Conservation (phyloP, 768 basidiomycete species). For the Serendipita sp. region DNA sequence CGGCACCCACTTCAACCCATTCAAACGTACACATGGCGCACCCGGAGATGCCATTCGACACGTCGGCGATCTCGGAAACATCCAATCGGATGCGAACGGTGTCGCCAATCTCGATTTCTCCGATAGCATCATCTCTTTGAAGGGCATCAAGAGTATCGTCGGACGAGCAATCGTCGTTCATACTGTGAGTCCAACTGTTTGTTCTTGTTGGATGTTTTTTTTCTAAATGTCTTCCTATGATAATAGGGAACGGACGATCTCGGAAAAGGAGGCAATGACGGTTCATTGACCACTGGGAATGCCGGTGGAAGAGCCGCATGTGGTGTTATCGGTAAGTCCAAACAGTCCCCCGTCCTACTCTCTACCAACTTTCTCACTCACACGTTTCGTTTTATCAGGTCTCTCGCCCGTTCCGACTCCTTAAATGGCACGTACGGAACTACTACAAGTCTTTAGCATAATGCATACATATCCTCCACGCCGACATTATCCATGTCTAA, state of each 20-base stretch:
- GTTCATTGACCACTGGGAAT: conserved; percentile 64
- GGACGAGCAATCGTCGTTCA: conserved; percentile 66
- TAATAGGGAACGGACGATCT: conserved; percentile 59
- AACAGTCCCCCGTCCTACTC: background rate
- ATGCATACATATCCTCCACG: background rate
- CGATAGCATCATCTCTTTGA: conserved; percentile 46
- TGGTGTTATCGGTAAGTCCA: conserved; percentile 49
- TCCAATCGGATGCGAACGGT: conserved; percentile 42
- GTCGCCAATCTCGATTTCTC: conserved; percentile 39
- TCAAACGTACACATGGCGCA: conserved; percentile 45
- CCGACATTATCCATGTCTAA: background rate
- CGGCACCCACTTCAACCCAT: conserved; percentile 66
- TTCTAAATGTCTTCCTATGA: no score
- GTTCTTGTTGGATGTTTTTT: background rate
- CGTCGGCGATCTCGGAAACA: conserved; percentile 64
- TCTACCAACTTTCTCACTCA: no score
- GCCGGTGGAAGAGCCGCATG: conserved; percentile 65
- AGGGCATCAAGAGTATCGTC: conserved; percentile 48
- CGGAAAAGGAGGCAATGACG: conserved; percentile 48
- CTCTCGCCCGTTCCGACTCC: no score
- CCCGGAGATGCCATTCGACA: conserved; percentile 38
- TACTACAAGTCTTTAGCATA: conserved; percentile 11
- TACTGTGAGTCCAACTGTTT: conserved; percentile 26
- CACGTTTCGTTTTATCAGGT: no score
- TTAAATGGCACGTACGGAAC: no score